Evolutionary conservation across 2,329 filamentous ascomycete genomes (phyloP).

Genomic region (Eutypella sp.): DNA sequence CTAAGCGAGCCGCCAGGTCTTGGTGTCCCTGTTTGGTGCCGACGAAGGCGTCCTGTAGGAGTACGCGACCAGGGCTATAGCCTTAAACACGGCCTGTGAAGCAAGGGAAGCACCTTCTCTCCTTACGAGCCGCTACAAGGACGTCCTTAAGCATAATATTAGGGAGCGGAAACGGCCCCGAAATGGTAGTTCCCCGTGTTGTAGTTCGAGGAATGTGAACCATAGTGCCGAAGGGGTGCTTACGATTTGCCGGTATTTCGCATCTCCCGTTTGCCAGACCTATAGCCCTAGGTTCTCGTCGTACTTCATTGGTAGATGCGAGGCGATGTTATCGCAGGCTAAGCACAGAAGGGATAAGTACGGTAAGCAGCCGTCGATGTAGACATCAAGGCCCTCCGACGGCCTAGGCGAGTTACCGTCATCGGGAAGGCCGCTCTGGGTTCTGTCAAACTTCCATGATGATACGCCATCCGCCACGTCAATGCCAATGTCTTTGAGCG

Average conservation of each 20-base stretch:
- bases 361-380: conserved; percentile 32
- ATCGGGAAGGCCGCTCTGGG: conserved; percentile 23
- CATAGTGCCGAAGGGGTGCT: conserved; percentile 35
- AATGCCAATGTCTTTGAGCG: conserved; percentile 37
- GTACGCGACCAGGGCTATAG: conserved; percentile 38
- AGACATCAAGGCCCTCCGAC: conserved; percentile 22
- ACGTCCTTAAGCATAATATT: conserved; percentile 35
- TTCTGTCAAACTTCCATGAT: conserved; percentile 31
- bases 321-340: conserved; percentile 36
- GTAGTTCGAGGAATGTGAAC: conserved; percentile 32
- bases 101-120: conserved; percentile 44
- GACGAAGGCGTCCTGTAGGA: conserved; percentile 43
- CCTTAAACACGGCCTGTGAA: conserved; percentile 17
- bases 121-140: conserved; percentile 25
- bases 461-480: conserved; percentile 35
- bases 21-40: conserved; percentile 33
- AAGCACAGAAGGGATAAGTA: conserved; percentile 35
- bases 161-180: conserved; percentile 36
- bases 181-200: conserved; percentile 32
- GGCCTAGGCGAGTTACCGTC: conserved; percentile 22
- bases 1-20: conserved; percentile 34
- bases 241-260: conserved; percentile 31
- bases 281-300: conserved; percentile 33
- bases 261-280: conserved; percentile 32
- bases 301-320: conserved; percentile 32